Percentiles rank a stretch among this genome's conserved stretches.
Conservation (phyloP, 345 rosid genomes). For the Populus ilicifolia region DNA sequence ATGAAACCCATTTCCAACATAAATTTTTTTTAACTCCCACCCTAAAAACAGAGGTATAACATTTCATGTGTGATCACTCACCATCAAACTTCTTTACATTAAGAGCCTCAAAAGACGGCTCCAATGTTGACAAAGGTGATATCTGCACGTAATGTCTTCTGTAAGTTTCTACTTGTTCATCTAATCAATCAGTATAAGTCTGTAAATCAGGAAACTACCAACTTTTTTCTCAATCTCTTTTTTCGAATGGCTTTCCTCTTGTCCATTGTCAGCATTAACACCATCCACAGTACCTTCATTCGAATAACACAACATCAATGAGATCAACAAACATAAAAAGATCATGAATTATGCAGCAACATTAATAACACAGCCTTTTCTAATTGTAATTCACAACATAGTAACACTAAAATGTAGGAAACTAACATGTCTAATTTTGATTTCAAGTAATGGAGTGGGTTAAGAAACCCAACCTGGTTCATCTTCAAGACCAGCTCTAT, state of each 20-base stretch:
- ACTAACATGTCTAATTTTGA: too few species aligned
- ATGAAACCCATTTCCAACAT: conserved; percentile 12
- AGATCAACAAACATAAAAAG: conserved; percentile 2
- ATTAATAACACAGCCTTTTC: background rate
- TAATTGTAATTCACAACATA: too few species aligned
- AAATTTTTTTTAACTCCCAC: conserved; percentile 19
- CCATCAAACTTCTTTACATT: conserved; percentile 90
- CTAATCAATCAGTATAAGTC: background rate
- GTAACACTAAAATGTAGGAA: too few species aligned
- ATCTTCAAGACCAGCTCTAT: conserved; percentile 65
- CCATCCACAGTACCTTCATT: conserved; percentile 45
- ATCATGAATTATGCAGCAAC: background rate
- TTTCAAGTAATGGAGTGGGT: background rate
- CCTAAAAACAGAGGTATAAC: conserved; percentile 6
- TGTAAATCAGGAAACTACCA: conserved; percentile 11
- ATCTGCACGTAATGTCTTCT: conserved; percentile 48
- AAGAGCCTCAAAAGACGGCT: conserved; percentile 77
- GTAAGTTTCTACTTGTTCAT: conserved; percentile 18
- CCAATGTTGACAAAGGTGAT: conserved; percentile 78
- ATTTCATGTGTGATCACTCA: conserved; percentile 27
- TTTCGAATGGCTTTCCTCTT: conserved; percentile 49
- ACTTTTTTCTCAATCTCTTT: conserved; percentile 77
- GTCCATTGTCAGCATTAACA: conserved; percentile 37
- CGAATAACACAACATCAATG: conserved; percentile 17
- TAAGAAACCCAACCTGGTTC: conserved; percentile 53